These are phyloP conservation scores for Mercurialis annua DNA, from an alignment of 345 rosid genomes.

Conservation along the genomic window DNA sequence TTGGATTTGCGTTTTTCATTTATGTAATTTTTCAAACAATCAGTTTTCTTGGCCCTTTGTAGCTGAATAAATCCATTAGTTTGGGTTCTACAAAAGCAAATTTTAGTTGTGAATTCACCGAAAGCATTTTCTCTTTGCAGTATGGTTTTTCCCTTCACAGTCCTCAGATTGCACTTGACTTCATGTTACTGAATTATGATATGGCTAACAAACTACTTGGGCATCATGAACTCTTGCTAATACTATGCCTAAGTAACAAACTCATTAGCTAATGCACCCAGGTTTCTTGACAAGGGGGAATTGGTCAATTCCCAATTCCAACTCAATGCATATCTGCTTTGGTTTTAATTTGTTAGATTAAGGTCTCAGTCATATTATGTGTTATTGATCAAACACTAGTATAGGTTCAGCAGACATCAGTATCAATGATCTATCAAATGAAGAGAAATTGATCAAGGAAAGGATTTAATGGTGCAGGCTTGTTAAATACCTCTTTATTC, in stretches of 20 bases:
- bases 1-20: background rate
- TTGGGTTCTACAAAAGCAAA: too few relatives aligned
- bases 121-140: too few relatives aligned
- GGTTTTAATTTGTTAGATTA: too few relatives aligned
- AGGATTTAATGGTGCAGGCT: background rate
- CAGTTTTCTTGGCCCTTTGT: too few relatives aligned
- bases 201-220: slow-evolving; percentile 3
- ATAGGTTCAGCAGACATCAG: background rate
- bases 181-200: background rate
- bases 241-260: background rate
- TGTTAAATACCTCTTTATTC: background rate
- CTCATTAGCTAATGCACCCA: background rate
- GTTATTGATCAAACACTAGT: background rate
- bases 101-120: background rate
- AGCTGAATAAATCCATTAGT: too few relatives aligned
- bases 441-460: background rate
- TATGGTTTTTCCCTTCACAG: background rate
- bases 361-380: background rate
- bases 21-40: too few relatives aligned
- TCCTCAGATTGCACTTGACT: background rate
- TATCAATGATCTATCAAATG: background rate
- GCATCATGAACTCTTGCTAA: background rate
- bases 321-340: too few relatives aligned
- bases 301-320: background rate
- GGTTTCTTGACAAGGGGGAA: background rate